These are phyloP conservation scores for Styphnolobium japonicum DNA, from an alignment of 306 rosid species.

Conservation along the genomic window DNA sequence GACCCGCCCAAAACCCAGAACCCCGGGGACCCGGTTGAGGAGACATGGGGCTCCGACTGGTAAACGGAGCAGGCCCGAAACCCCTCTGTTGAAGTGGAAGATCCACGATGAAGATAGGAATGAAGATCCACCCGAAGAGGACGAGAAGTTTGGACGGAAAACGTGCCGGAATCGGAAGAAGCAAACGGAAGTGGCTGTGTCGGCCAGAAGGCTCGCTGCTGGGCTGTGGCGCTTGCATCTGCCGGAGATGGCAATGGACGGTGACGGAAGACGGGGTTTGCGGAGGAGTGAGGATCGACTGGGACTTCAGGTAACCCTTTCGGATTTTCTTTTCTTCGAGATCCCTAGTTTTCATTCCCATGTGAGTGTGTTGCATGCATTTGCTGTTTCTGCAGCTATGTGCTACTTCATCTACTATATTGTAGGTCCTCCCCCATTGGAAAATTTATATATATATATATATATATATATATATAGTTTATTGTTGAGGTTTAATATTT, in stretches of 20 bases:
- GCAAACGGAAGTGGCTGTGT: slow-evolving; percentile 37
- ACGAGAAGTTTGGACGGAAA: slow-evolving; percentile 38
- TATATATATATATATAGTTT: too few relatives aligned
- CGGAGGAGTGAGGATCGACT: slow-evolving; percentile 15
- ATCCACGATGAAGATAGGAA: slow-evolving; percentile 30
- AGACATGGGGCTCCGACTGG: slow-evolving; percentile 42
- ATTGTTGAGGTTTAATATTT: neutral
- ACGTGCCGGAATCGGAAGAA: slow-evolving; percentile 32
- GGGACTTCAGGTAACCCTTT: slow-evolving; percentile 56
- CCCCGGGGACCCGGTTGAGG: slow-evolving; percentile 44
- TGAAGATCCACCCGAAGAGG: slow-evolving; percentile 37
- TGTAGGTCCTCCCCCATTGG: slow-evolving; percentile 17
- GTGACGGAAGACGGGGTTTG: neutral
- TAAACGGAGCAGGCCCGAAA: slow-evolving; percentile 79
- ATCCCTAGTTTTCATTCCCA: slow-evolving; percentile 7
- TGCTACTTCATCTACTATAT: neutral
- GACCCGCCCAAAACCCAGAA: slow-evolving; percentile 35
- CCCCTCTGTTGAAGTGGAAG: slow-evolving; percentile 84
- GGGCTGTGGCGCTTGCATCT: slow-evolving; percentile 80
- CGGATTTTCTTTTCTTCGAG: neutral
- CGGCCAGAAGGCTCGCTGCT: slow-evolving; percentile 87
- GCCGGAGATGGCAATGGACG: slow-evolving; percentile 49
- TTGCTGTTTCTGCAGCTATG: slow-evolving; percentile 24
- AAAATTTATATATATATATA: too few relatives aligned
- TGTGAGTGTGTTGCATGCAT: neutral